Evolutionary conservation across 257 asterid species (phyloP), one percentile per base, ranked within the genome.

Genomic region (Schizonepeta tenuifolia): DNA sequence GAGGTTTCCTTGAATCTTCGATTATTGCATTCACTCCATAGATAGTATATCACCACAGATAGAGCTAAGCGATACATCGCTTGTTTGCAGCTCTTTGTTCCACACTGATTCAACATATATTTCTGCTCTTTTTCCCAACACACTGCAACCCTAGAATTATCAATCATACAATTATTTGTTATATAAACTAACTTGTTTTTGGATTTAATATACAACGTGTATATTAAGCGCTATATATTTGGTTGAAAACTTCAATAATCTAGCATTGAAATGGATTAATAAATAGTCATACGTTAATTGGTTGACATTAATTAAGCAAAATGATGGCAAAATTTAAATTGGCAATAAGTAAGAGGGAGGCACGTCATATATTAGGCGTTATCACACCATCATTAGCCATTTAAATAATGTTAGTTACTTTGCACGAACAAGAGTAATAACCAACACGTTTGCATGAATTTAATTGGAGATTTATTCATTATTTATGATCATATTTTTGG

Each of bases 301-400:
- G 40, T 51, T 4, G 28, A 46, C 38, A 26, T 4, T 43, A 56
- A 56, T 56, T 24, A 11, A 56, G 5, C 5, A 56, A 14, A 55
- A 26, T 56, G 28, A 57, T 57, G 10, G 7, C 12, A 38, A n/a
- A 18, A n/a, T 7, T 21, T 26, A 40, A 22, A 13, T 54, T 54
- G 18, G 10, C 59, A 43, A 35, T 33, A 24, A 24, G n/a, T 24
- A 18, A 46, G 61, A 63, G 63, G 69, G 54, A 44, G 31, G 74
- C 66, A 69, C 50, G 65, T 50, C 66, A 38, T n/a, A 20, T 12
- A 22, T 68, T 75, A 38, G 79, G 57, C 65, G 65, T 69, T 49
- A 59, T 53, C 67, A n/a, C n/a, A 31, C n/a, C 57, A 22, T 61
- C 50, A 75, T 69, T 69, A 33, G 44, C 41, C 28, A n/a, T 53